phyloP scores from a whole-genome alignment of 768 basidiomycete genomes.

The Lepiota brunneoincarnata region DNA sequence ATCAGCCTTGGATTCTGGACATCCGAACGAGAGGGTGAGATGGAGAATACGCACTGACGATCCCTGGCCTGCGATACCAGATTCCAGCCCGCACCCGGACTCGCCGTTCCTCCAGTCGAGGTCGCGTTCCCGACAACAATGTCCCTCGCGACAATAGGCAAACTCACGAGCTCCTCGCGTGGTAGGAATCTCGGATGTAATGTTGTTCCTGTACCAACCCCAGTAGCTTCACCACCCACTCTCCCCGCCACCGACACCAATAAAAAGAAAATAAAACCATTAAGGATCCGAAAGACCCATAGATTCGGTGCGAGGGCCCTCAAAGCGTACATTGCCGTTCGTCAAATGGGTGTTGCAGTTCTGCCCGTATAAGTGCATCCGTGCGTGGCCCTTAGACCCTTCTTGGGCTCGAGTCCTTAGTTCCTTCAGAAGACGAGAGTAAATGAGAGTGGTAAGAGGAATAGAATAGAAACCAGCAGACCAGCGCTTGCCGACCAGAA shows the following conservation, averaged over 20 bases:
- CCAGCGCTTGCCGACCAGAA: too few relatives aligned
- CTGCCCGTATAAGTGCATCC: constrained; percentile 1
- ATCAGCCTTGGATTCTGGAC: background rate
- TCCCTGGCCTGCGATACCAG: constrained; percentile 44
- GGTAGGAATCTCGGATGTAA: constrained; percentile 3
- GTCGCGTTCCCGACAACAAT: background rate
- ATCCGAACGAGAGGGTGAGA: background rate
- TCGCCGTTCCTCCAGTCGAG: constrained; percentile 10
- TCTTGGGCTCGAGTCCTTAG: too few relatives aligned
- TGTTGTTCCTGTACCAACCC: background rate
- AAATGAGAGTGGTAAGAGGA: too few relatives aligned
- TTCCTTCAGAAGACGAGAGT: too few relatives aligned
- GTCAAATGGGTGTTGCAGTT: background rate
- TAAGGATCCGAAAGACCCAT: background rate
- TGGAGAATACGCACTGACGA: constrained; percentile 34
- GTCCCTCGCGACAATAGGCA: constrained; percentile 2
- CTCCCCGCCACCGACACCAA: background rate
- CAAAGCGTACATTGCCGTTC: background rate
- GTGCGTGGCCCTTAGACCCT: background rate
- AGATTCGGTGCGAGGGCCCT: background rate
- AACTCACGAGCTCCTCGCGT: constrained; percentile 2
- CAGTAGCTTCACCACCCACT: background rate
- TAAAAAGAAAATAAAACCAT: background rate
- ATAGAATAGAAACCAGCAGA: too few relatives aligned
- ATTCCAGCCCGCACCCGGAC: constrained; percentile 37